A percentile compares a stretch with the other conserved stretches of the same genome.
phyloP scores from a whole-genome alignment of 345 rosid genomes.

The Populus euphratica region DNA sequence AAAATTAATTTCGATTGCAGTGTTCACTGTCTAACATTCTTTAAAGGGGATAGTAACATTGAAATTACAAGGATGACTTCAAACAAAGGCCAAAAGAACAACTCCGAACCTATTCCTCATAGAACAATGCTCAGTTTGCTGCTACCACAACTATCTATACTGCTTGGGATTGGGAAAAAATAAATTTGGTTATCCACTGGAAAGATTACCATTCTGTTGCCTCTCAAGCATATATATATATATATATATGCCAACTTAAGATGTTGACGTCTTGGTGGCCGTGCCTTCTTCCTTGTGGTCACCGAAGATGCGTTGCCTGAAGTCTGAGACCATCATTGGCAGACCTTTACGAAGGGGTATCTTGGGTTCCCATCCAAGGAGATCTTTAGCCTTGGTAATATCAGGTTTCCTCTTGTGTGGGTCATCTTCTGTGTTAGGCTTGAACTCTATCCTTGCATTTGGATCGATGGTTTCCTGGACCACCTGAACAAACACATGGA shows the following conservation, averaged over 20 bases:
- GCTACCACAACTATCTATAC: neutral
- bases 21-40: constrained; percentile 15
- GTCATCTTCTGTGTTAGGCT: constrained; percentile 91
- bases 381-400: constrained; percentile 80
- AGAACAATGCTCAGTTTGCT: constrained; percentile 6
- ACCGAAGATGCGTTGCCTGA: constrained; percentile 85
- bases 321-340: constrained; percentile 90
- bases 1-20: neutral
- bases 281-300: constrained; percentile 67
- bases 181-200: constrained; percentile 8
- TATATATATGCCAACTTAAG: constrained; percentile 24
- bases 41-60: neutral
- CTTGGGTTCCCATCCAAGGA: constrained; percentile 93
- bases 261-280: constrained; percentile 28
- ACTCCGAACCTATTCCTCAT: constrained; percentile 9
- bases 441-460: constrained; percentile 88
- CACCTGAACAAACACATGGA: constrained; percentile 45
- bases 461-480: constrained; percentile 96
- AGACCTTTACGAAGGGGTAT: constrained; percentile 82
- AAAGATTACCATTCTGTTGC: neutral
- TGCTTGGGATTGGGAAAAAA: neutral
- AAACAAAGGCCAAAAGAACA: constrained; percentile 6
- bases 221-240: neutral
- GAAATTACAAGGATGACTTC: constrained; percentile 11
- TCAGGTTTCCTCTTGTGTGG: constrained; percentile 99